Conservation (phyloP, 306 rosid species). For the Arachis hypogaea region DNA sequence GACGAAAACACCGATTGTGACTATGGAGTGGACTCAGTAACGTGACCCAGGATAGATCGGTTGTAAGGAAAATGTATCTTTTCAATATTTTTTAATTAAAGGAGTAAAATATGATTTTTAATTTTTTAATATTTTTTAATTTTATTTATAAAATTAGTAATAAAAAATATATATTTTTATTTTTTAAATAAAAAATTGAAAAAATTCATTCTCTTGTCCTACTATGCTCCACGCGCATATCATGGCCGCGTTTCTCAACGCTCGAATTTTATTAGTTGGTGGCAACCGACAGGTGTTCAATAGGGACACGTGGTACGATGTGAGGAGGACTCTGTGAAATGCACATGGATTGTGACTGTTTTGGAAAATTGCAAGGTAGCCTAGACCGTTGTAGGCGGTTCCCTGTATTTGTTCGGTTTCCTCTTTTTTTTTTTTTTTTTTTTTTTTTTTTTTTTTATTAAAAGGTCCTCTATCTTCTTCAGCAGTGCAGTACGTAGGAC, state of each 20-base stretch:
- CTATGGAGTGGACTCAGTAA: background rate
- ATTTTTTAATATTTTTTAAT: no score
- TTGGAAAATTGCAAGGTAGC: background rate
- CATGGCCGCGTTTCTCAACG: background rate
- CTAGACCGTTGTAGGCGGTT: background rate
- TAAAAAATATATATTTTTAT: no score
- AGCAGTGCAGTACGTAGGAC: no score
- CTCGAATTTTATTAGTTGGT: background rate
- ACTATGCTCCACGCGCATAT: background rate
- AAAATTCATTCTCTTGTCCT: background rate
- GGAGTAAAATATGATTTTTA: no score
- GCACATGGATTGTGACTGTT: background rate
- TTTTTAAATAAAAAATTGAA: no score
- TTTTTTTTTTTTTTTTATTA: background rate
- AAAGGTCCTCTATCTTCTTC: no score
- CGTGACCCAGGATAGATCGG: background rate
- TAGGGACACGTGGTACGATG: constrained; percentile 29
- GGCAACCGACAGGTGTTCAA: constrained; percentile 1
- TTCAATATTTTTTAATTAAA: no score
- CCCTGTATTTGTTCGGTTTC: background rate
- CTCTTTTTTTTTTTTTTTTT: background rate
- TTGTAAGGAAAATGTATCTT: no score
- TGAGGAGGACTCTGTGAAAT: constrained; percentile 29
- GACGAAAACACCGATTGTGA: background rate
- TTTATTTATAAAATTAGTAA: no score